Conservation (phyloP, 2,329 filamentous ascomycete genomes). For the Calonectria pseudoreteaudii region DNA sequence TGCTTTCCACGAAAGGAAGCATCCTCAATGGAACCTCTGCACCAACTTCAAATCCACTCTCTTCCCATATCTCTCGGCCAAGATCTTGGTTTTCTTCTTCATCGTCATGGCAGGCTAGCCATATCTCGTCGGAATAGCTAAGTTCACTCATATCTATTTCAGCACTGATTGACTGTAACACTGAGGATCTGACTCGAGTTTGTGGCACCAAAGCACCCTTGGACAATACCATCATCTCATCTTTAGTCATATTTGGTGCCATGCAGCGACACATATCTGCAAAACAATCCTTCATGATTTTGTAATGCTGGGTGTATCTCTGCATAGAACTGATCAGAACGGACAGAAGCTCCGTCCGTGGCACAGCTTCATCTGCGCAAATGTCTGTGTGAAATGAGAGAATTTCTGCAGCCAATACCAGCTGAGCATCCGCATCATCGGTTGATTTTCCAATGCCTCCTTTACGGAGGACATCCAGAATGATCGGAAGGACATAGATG, state of each 20-base stretch:
- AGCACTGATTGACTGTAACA: slow-evolving; percentile 89
- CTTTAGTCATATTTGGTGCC: slow-evolving; percentile 79
- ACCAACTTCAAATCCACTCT: slow-evolving; percentile 82
- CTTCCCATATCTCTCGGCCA: slow-evolving; percentile 92
- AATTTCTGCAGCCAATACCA: slow-evolving; percentile 89
- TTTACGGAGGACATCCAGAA: slow-evolving; percentile 81
- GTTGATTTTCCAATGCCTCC: slow-evolving; percentile 79
- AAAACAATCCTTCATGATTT: slow-evolving; percentile 92
- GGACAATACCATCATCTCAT: slow-evolving; percentile 82
- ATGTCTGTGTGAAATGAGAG: slow-evolving; percentile 88
- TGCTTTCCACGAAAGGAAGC: slow-evolving; percentile 82
- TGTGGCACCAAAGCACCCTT: slow-evolving; percentile 84
- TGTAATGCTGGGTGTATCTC: slow-evolving; percentile 91
- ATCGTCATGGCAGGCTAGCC: slow-evolving; percentile 93
- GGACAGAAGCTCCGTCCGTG: slow-evolving; percentile 78
- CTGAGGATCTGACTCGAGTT: slow-evolving; percentile 82
- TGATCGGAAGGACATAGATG: slow-evolving; percentile 86
- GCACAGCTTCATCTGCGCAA: slow-evolving; percentile 80
- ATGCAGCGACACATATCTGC: slow-evolving; percentile 87
- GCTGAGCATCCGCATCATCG: slow-evolving; percentile 89
- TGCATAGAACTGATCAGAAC: slow-evolving; percentile 87
- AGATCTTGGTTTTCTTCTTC: slow-evolving; percentile 87
- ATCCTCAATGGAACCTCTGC: slow-evolving; percentile 74
- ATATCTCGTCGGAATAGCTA: slow-evolving; percentile 89
- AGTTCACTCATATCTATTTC: slow-evolving; percentile 93